Evolutionary conservation across 306 rosid genomes (phyloP), one percentile per base, ranked within the genome.

Genomic region (Prunus dulcis): DNA sequence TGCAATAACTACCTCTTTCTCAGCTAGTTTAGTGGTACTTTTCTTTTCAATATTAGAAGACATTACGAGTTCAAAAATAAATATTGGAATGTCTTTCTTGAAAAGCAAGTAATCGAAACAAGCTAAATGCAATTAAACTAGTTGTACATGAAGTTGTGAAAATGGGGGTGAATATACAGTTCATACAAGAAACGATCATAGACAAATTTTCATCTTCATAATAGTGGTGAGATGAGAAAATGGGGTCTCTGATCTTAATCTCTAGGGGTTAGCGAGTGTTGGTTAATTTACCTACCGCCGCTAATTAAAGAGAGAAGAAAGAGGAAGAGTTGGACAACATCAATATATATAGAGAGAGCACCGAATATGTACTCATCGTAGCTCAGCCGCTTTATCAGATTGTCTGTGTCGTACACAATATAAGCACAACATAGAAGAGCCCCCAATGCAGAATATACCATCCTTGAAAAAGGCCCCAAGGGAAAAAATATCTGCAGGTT

Each of bases 291-390:
- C 3, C 43, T 2, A 57, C 53, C 43, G n/a, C 64, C 64, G 49
- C 8, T 7, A 30, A 75, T 57, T 6, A 79, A 45, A 67, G 34
- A 34, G 52, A 83, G 81, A n/a, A 80, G 46, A 3, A 6, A 9
- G 15, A 80, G 32, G 47, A 76, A 80, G 68, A 84, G 76, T 34
- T 76, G 64, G 52, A 80, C 5, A 22, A 76, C 50, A 66, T 84
- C 87, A 1, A 77, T 28, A 22, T 84, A 84, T 5, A 84, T 65
- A 3, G 74, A 1, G 47, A 72, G 61, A 0, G 84, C 79, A 15
- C 80, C 87, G 73, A 83, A 63, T 18, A 80, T 77, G 58, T 77
- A 80, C 12, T 84, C 75, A 52, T 84, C 87, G 74, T 76, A 77
- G 63, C 55, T 62, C 67, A 41, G 63, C 15, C 82, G 72, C 68